Conservation (phyloP, 2,329 filamentous ascomycete genomes). For the Colletotrichum sojae region DNA sequence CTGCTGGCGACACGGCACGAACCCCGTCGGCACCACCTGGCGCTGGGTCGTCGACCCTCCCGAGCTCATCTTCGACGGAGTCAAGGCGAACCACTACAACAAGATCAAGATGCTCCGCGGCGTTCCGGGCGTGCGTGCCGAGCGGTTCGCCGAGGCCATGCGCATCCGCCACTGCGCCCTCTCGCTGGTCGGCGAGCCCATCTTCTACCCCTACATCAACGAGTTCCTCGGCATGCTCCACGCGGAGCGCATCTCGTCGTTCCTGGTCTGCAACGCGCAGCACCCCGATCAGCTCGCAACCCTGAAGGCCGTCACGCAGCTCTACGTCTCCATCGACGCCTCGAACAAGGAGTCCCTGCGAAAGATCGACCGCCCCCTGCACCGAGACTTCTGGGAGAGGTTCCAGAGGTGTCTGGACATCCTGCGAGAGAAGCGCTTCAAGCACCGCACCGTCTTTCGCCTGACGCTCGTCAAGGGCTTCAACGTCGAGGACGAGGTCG, state of each 20-base stretch:
- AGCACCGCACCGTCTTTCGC: constrained; percentile 93
- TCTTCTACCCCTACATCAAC: constrained; percentile 98
- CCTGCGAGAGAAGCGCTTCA: constrained; percentile 83
- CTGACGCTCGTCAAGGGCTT: constrained; percentile 97
- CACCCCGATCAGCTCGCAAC: constrained; percentile 91
- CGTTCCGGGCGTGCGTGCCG: constrained; percentile 91
- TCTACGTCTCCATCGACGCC: constrained; percentile 97
- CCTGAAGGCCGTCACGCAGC: constrained; percentile 88
- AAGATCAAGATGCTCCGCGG: constrained; percentile 98
- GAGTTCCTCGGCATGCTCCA: constrained; percentile 89
- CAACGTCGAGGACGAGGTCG: constrained; percentile 94
- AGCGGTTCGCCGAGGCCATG: constrained; percentile 94
- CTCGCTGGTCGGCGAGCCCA: constrained; percentile 95
- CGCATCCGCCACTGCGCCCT: constrained; percentile 93
- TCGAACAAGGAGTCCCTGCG: constrained; percentile 89
- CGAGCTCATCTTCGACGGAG: constrained; percentile 89
- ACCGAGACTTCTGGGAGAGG: constrained; percentile 97
- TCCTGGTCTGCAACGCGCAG: constrained; percentile 97
- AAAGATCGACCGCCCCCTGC: constrained; percentile 90
- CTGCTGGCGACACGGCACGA: constrained; percentile 98
- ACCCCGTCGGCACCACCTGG: constrained; percentile 97
- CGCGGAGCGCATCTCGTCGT: constrained; percentile 88
- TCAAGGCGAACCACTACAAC: constrained; percentile 93
- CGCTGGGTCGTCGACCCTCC: constrained; percentile 95
- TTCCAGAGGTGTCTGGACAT: constrained; percentile 94